phyloP scores from a whole-genome alignment of 495 filamentous ascomycete genomes.

The Zalerion maritima region DNA sequence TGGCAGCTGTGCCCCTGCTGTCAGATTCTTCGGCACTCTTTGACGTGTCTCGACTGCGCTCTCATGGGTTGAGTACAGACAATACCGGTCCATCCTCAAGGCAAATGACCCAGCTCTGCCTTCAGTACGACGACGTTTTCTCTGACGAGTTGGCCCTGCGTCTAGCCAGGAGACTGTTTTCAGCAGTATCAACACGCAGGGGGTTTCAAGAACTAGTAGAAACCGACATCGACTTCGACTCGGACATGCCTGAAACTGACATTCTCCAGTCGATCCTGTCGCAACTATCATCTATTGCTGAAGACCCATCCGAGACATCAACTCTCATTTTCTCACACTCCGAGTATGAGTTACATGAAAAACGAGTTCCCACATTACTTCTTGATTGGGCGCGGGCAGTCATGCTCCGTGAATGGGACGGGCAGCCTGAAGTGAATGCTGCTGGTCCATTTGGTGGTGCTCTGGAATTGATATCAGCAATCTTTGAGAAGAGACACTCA shows the following conservation, averaged over 20 bases:
- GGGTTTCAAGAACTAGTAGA: constrained; percentile 30
- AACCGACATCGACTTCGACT: constrained; percentile 14
- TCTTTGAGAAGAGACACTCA: constrained; percentile 47
- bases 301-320: constrained; percentile 21
- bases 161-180: constrained; percentile 33
- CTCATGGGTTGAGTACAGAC: constrained; percentile 26
- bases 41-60: constrained; percentile 38
- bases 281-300: constrained; percentile 29
- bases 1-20: constrained; percentile 36
- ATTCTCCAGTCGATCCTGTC: constrained; percentile 32
- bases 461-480: constrained; percentile 55
- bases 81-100: constrained; percentile 19
- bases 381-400: constrained; percentile 68
- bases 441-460: constrained; percentile 57
- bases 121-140: constrained; percentile 42
- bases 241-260: constrained; percentile 18
- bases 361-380: constrained; percentile 39
- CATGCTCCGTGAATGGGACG: constrained; percentile 65
- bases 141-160: constrained; percentile 35
- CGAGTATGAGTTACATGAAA: constrained; percentile 33
- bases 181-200: constrained; percentile 32
- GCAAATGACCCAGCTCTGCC: constrained; percentile 28
- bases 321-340: constrained; percentile 30
- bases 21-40: constrained; percentile 24
- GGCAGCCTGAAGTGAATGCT: constrained; percentile 48